These are phyloP conservation scores for Juglanconis oblonga DNA, from an alignment of 2,329 filamentous ascomycete species.

Conservation along the genomic window DNA sequence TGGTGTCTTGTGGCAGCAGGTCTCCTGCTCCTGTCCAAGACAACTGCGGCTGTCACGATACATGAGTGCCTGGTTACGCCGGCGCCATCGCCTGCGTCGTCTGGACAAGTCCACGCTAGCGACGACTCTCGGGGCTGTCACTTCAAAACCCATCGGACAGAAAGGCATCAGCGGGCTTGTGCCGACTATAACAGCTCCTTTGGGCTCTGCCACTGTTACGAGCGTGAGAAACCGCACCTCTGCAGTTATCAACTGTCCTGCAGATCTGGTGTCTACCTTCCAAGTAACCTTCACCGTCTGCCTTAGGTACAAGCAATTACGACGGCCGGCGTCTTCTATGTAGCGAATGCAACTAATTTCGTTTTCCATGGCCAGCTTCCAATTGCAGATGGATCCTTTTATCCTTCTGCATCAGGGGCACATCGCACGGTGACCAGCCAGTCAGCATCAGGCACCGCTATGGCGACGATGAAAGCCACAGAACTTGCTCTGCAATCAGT, in stretches of 20 bases:
- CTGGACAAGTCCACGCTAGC: not conserved
- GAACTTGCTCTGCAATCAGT: too few relatives aligned
- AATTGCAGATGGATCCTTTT: too few relatives aligned
- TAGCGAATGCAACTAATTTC: not conserved
- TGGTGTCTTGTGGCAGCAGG: conserved; percentile 3
- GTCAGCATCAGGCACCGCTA: too few relatives aligned
- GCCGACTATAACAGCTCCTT: not conserved
- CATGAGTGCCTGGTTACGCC: not conserved
- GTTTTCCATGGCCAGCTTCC: too few relatives aligned
- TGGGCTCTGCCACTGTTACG: not conserved
- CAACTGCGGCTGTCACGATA: not conserved
- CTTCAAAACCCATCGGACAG: too few relatives aligned
- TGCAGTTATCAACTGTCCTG: conserved; percentile 9
- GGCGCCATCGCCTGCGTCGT: not conserved
- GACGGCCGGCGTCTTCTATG: not conserved
- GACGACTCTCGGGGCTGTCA: not conserved
- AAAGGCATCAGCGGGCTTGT: too few relatives aligned
- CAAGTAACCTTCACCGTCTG: conserved; percentile 5
- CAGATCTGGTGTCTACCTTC: not conserved
- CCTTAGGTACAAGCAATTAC: not conserved
- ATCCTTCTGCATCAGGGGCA: too few relatives aligned
- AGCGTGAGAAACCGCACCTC: conserved; percentile 2
- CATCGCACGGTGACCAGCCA: too few relatives aligned
- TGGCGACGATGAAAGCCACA: too few relatives aligned
- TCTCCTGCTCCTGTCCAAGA: not conserved